A percentile compares a stretch with the other conserved stretches of the same genome.
These are phyloP conservation scores for Apiotrichum siamense DNA, from an alignment of 1,284 basidiomycete genomes.

Conservation along the genomic window DNA sequence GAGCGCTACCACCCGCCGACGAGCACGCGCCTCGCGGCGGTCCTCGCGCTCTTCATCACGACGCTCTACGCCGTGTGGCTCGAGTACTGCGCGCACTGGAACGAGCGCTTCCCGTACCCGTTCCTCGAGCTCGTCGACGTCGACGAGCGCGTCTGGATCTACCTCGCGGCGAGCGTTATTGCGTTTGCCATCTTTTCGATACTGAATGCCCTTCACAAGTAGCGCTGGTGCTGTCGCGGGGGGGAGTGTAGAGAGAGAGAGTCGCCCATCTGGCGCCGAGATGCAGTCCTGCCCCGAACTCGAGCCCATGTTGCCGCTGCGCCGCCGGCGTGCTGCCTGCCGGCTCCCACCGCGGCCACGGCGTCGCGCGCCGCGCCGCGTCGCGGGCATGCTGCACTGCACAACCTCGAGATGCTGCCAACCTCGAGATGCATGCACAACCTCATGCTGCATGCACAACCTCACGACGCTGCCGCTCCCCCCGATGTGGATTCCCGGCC, in stretches of 20 bases:
- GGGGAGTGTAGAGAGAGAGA: background rate
- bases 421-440: background rate
- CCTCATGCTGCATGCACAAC: background rate
- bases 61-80: slow-evolving; percentile 60
- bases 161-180: slow-evolving; percentile 53
- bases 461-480: background rate
- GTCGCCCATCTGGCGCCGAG: too few relatives aligned
- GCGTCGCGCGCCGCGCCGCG: too few relatives aligned
- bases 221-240: background rate
- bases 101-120: slow-evolving; percentile 68
- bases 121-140: slow-evolving; percentile 63
- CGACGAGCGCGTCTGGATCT: slow-evolving; percentile 57
- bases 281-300: too few relatives aligned
- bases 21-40: slow-evolving; percentile 51
- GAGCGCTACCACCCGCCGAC: slow-evolving; percentile 54
- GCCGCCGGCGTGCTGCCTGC: too few relatives aligned
- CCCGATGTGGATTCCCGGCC: too few relatives aligned
- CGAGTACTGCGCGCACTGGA: slow-evolving; percentile 61
- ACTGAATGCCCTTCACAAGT: slow-evolving; percentile 41
- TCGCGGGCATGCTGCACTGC: too few relatives aligned
- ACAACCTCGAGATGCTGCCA: too few relatives aligned
- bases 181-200: slow-evolving; percentile 59
- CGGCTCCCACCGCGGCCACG: too few relatives aligned
- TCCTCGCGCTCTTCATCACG: slow-evolving; percentile 50
- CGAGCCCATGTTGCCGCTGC: too few relatives aligned